Conservation (phyloP, 768 basidiomycete species). For the Trametes maxima region DNA sequence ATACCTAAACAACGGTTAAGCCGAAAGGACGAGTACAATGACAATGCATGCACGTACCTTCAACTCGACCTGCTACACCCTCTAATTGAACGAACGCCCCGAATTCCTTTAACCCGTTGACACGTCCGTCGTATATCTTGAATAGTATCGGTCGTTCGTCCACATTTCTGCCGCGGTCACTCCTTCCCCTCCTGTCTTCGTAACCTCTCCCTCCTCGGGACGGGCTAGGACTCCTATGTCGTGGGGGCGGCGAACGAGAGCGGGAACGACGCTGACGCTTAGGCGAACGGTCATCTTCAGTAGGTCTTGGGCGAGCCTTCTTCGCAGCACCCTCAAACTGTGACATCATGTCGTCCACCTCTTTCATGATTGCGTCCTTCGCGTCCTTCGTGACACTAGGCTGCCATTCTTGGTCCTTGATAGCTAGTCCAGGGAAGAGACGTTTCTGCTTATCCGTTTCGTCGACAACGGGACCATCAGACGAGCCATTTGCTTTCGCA, state of each 20-base stretch:
- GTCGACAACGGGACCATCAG: constrained; percentile 35
- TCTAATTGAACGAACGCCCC: constrained; percentile 93
- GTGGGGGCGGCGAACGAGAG: constrained; percentile 47
- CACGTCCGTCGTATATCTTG: constrained; percentile 92
- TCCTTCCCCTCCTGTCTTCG: constrained; percentile 44
- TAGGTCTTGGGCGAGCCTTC: constrained; percentile 51
- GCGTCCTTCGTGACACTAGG: constrained; percentile 52
- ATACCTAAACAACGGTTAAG: constrained; percentile 59
- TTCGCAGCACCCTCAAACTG: constrained; percentile 69
- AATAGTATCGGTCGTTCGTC: constrained; percentile 88
- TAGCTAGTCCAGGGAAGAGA: constrained; percentile 86
- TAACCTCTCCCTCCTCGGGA: constrained; percentile 52
- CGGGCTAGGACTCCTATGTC: constrained; percentile 59
- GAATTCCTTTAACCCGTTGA: constrained; percentile 89
- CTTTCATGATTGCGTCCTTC: constrained; percentile 77
- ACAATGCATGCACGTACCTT: constrained; percentile 61
- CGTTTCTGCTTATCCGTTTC: constrained; percentile 81
- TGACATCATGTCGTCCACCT: constrained; percentile 88
- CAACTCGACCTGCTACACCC: constrained; percentile 80
- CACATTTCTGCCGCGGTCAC: constrained; percentile 42
- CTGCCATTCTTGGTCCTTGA: constrained; percentile 73
- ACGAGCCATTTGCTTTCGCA: constrained; percentile 36
- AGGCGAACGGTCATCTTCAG: constrained; percentile 42
- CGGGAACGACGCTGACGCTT: constrained; percentile 64
- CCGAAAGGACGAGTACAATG: too few relatives aligned